Evolutionary conservation across 257 asterid genomes (phyloP).

Genomic region (Capsicum rhomboideum): DNA sequence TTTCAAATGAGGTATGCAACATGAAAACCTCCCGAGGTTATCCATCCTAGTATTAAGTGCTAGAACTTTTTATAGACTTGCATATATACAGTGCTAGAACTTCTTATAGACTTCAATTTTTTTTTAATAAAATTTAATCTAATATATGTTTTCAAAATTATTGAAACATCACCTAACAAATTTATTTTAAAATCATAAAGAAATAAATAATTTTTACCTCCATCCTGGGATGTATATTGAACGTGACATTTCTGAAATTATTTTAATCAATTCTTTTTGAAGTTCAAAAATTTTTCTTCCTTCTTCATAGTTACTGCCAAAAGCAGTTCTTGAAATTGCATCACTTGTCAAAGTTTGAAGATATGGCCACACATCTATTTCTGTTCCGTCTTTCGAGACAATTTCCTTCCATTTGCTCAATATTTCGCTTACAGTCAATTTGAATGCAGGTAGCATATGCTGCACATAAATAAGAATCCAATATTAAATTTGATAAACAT

Average conservation of each 20-base stretch:
- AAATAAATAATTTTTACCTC: neutral
- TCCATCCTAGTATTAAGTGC: no score
- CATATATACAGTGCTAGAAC: no score
- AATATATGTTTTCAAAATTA: neutral
- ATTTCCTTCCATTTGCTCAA: conserved; percentile 2
- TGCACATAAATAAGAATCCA: neutral
- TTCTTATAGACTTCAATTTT: neutral
- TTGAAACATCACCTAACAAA: neutral
- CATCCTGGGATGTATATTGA: conserved; percentile 3
- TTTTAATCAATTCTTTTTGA: neutral
- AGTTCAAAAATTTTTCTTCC: conserved; percentile 8
- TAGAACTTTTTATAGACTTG: no score
- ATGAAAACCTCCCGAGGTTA: neutral
- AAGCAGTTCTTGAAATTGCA: conserved; percentile 13
- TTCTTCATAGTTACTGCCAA: conserved; percentile 6
- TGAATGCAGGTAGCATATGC: conserved; percentile 11
- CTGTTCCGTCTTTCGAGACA: neutral
- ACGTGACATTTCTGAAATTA: neutral
- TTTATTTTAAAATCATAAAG: neutral
- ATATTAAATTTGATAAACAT: neutral
- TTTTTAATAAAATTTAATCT: no score
- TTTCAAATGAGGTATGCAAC: neutral
- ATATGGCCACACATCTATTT: conserved; percentile 13
- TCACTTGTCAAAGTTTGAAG: conserved; percentile 13
- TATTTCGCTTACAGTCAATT: neutral